Percentiles rank a stretch among this genome's conserved stretches.
Conservation (phyloP, 371 early-diverging fungal species). For the Lichtheimia ornata region DNA sequence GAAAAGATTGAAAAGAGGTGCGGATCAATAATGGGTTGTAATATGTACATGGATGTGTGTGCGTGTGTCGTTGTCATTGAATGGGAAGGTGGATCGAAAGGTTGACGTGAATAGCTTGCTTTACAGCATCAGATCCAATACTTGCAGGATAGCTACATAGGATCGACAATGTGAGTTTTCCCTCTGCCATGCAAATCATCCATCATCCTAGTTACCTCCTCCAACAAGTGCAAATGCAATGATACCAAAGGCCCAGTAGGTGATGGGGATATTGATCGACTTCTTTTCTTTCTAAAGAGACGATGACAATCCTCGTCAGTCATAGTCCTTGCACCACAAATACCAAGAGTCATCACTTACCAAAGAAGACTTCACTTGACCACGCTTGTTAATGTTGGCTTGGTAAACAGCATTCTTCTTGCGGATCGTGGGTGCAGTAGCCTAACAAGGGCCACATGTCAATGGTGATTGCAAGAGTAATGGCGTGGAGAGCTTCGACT, state of each 20-base stretch:
- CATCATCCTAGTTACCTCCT: conserved; percentile 16
- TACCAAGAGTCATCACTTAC: conserved; percentile 7
- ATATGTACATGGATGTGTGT: too few relatives aligned
- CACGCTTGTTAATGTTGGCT: conserved; percentile 37
- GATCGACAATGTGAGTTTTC: not conserved
- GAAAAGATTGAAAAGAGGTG: too few relatives aligned
- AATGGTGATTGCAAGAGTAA: not conserved
- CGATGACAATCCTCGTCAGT: too few relatives aligned
- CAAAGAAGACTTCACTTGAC: conserved; percentile 37
- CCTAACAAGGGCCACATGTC: conserved; percentile 11
- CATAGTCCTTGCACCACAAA: too few relatives aligned
- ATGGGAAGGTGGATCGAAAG: too few relatives aligned
- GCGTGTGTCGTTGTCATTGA: too few relatives aligned
- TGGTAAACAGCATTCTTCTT: conserved; percentile 44
- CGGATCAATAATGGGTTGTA: too few relatives aligned
- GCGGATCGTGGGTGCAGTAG: conserved; percentile 36
- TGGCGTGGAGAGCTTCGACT: not conserved
- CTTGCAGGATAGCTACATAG: conserved; percentile 20
- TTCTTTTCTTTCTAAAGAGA: conserved; percentile 22
- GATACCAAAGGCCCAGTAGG: conserved; percentile 22
- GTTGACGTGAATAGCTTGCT: not conserved
- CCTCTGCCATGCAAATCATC: not conserved
- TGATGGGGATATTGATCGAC: conserved; percentile 17
- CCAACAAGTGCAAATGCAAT: conserved; percentile 23
- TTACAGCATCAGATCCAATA: conserved; percentile 19